Evolutionary conservation across 441 rosid species (phyloP).

Genomic region (Omphalea diandra): DNA sequence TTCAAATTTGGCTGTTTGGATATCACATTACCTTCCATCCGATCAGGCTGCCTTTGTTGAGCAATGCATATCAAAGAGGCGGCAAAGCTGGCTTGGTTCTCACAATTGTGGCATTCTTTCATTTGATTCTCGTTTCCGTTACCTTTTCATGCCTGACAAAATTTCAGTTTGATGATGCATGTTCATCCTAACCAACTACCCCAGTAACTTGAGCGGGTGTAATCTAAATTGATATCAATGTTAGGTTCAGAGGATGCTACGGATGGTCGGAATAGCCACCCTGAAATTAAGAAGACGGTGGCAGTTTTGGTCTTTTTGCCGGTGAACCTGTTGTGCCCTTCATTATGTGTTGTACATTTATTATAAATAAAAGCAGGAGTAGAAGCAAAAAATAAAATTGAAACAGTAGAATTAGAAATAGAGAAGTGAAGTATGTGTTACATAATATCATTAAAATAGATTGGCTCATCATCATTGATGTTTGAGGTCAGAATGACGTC

Average conservation of each 20-base stretch:
- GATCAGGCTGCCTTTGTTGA: conserved; percentile 75
- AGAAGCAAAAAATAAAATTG: too few relatives aligned
- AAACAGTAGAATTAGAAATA: too few relatives aligned
- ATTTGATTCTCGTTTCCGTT: conserved; percentile 78
- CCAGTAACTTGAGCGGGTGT: not conserved
- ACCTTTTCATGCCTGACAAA: conserved; percentile 64
- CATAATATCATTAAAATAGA: too few relatives aligned
- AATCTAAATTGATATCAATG: not conserved
- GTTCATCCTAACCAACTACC: conserved; percentile 9
- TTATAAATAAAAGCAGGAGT: too few relatives aligned
- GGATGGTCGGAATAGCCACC: not conserved
- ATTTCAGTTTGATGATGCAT: conserved; percentile 21
- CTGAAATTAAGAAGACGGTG: not conserved
- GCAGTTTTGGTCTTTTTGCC: conserved; percentile 12
- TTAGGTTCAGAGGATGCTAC: not conserved
- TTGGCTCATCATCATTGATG: too few relatives aligned
- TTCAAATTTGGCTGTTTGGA: conserved; percentile 72
- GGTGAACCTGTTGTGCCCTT: conserved; percentile 1
- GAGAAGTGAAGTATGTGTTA: too few relatives aligned
- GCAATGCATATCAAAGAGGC: conserved; percentile 69
- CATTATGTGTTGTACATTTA: conserved; percentile 6
- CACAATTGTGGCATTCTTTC: conserved; percentile 75
- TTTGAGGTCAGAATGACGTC: too few relatives aligned
- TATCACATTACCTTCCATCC: conserved; percentile 76
- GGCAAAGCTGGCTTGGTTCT: conserved; percentile 63